Evolutionary conservation across 768 basidiomycete species (phyloP).

Genomic region (Termitomyces sp.): DNA sequence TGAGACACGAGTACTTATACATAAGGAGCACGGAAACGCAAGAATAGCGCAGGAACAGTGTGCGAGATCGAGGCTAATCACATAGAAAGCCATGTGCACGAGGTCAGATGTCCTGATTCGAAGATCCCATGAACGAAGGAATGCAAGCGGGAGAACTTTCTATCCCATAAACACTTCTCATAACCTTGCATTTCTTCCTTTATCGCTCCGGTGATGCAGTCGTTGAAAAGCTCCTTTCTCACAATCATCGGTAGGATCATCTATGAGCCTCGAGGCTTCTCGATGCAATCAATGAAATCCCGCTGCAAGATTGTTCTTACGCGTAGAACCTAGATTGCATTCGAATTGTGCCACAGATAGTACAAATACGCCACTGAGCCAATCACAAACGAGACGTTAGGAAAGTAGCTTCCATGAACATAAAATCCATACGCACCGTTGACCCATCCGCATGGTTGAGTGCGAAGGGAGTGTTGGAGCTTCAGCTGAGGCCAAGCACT

Average conservation of each 20-base stretch:
- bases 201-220: not conserved
- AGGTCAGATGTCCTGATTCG: not conserved
- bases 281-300: not conserved
- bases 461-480: not conserved
- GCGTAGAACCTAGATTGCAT: not conserved
- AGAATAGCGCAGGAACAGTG: not conserved
- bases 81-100: not conserved
- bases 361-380: not conserved
- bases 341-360: not conserved
- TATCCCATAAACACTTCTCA: not conserved
- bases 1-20: not conserved
- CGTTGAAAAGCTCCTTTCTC: not conserved
- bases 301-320: not conserved
- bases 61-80: not conserved
- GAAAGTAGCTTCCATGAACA: not conserved
- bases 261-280: not conserved
- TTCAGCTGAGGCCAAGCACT: too few relatives aligned
- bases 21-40: not conserved
- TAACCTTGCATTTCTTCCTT: not conserved
- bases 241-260: not conserved
- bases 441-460: not conserved
- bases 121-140: not conserved
- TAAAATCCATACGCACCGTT: not conserved
- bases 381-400: conserved; percentile 3
- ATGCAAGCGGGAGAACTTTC: too few relatives aligned